Evolutionary conservation across 2,329 filamentous ascomycete species (phyloP), one percentile per base, ranked within the genome.

Genomic region (Pyrenophora tritici-repentis): DNA sequence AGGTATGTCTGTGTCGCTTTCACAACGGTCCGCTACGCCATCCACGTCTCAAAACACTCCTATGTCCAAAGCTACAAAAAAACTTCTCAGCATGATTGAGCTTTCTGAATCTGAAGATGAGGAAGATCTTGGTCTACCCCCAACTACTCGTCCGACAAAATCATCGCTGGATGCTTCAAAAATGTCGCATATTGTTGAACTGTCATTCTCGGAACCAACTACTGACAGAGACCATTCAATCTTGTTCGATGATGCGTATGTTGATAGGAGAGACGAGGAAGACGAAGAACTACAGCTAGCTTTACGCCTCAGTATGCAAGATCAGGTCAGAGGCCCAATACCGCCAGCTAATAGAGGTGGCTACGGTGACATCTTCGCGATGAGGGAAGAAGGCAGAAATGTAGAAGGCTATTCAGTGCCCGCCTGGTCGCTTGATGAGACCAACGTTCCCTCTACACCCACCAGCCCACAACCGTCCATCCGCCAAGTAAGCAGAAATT

Each of bases 51-150:
- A 24, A 16, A 22, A 14, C 9, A 12, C 10, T 12, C 12, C 18
- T 6, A 26, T 22, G 36, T 40, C 44, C 10, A 45, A 35, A 9
- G 16, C 8, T 13, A 35, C 36, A 14, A 42, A 20, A 39, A 16
- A 12, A 6, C 14, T 26, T 20, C n/a, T 53, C 29, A 29, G 42
- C 8, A 29, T 34, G 6, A 59, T 50, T 16, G 41, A 55, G 33
- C 12, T 61, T 14, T 55, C 53, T 7, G 54, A 58, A 17, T 58
- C 56, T 9, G 56, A 59, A 10, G 48, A 51, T 14, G 42, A 47
- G 6, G 12, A 39, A 6, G 39, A 8, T 10, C 24, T 43, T 16
- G 36, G 26, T 10, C 35, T 42, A 26, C 38, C 29, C 9, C 40
- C 24, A 24, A 32, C 22, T 10, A 8, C 8, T 17, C 42, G 14